A percentile compares a stretch with the other conserved stretches of the same genome.
Conservation (phyloP, 768 basidiomycete species). For the Tricholoma furcatifolium region DNA sequence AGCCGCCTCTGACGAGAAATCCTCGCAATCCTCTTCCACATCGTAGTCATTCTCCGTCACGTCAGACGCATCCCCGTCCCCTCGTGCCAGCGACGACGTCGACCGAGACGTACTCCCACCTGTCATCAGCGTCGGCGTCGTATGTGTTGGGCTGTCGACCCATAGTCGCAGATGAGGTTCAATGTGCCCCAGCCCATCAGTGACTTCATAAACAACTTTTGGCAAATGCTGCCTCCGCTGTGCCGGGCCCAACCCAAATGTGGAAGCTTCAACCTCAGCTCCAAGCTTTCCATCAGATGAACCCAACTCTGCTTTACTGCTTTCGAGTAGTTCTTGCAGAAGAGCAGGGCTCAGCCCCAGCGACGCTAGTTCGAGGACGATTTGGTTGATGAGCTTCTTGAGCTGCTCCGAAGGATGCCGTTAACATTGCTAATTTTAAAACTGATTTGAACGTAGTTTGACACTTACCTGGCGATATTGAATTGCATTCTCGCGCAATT, state of each 20-base stretch:
- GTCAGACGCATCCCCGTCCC: constrained; percentile 5
- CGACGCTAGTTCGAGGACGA: constrained; percentile 73
- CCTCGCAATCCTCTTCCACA: constrained; percentile 7
- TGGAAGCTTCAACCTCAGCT: no score
- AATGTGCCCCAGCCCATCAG: constrained; percentile 41
- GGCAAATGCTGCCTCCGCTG: constrained; percentile 3
- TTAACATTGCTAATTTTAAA: background rate
- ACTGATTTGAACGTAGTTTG: background rate
- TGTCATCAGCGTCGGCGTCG: background rate
- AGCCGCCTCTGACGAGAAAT: background rate
- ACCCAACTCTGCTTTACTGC: constrained; percentile 8
- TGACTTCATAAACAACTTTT: constrained; percentile 57
- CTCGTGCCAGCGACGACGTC: constrained; percentile 5
- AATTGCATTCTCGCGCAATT: constrained; percentile 75
- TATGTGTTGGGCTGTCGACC: constrained; percentile 24
- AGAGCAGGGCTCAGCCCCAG: constrained; percentile 59
- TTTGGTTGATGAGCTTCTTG: constrained; percentile 85
- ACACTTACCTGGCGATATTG: constrained; percentile 72
- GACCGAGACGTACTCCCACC: constrained; percentile 5
- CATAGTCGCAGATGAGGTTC: constrained; percentile 60
- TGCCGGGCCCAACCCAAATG: background rate
- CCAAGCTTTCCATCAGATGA: constrained; percentile 21
- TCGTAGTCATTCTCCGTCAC: constrained; percentile 9
- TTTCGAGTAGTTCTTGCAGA: constrained; percentile 41
- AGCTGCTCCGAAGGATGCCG: constrained; percentile 45